Evolutionary conservation across 78 protist genomes (phyloP), one percentile per base, ranked within the genome.

Genomic region (Parvularia atlantis): DNA sequence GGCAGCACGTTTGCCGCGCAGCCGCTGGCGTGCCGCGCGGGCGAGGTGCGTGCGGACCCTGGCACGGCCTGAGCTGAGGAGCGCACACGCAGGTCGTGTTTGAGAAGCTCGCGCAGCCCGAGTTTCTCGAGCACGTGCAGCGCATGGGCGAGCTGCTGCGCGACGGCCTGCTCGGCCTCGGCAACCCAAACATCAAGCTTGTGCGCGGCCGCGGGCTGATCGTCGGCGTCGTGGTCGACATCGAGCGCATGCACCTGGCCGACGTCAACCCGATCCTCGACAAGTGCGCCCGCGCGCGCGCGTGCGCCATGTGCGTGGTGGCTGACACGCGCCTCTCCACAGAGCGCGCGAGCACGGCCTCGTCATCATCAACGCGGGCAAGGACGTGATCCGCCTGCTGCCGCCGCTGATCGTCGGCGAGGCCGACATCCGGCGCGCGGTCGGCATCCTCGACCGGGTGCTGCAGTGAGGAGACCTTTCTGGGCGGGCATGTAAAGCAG

Each of bases 1-100:
- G 88, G 87, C 14, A 75, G 87, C 31, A 89, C 93, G 4, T 89
- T 77, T 67, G 86, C 83, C 50, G 93, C 91, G 36, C 80, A 83
- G 41, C 89, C 93, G n/a, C 36, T 82, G 37, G 79, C 76, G 28
- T 57, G 78, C 44, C n/a, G n/a, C n/a, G n/a, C n/a, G n/a, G n/a
- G n/a, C n/a, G n/a, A n/a, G n/a, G n/a, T n/a, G n/a, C n/a, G n/a
- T n/a, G n/a, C n/a, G n/a, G n/a, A n/a, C n/a, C n/a, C n/a, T n/a
- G n/a, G n/a, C n/a, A n/a, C n/a, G n/a, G n/a, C n/a, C n/a, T n/a
- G n/a, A n/a, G n/a, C n/a, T n/a, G n/a, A n/a, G n/a, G n/a, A n/a
- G 66, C 70, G 6, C 88, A 62, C 17, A 90, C 76, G 9, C 48
- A 46, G 5, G 63, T 64, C 43, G 84, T 77, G n/a, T 59, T 89